Percentiles rank a stretch among this genome's conserved stretches.
phyloP scores from a whole-genome alignment of 2,329 filamentous ascomycete genomes.

The Dendryphion nanum region DNA sequence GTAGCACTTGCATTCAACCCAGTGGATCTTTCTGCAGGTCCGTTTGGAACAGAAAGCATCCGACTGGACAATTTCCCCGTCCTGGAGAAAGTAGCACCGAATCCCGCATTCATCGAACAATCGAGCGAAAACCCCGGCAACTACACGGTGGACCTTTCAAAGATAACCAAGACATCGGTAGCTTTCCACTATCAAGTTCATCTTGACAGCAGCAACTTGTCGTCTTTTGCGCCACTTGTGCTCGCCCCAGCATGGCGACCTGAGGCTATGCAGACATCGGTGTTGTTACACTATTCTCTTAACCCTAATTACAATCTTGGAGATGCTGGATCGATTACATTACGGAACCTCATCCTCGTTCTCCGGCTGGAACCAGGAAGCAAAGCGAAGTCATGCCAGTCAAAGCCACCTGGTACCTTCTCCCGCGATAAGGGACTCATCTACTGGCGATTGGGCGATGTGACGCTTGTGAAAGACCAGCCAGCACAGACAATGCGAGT shows the following conservation, averaged over 20 bases:
- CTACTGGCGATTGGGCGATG: conserved; percentile 77
- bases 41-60: conserved; percentile 60
- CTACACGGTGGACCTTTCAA: conserved; percentile 72
- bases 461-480: conserved; percentile 61
- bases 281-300: conserved; percentile 79
- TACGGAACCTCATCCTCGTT: conserved; percentile 75
- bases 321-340: conserved; percentile 48
- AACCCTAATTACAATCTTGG: conserved; percentile 65
- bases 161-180: conserved; percentile 69
- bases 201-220: conserved; percentile 55
- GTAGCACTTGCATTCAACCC: conserved; percentile 82
- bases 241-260: conserved; percentile 79
- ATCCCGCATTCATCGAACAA: conserved; percentile 84
- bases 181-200: conserved; percentile 94
- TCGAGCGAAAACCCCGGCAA: conserved; percentile 68
- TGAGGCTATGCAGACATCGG: conserved; percentile 79
- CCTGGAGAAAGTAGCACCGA: conserved; percentile 91
- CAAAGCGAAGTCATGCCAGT: conserved; percentile 66
- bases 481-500: conserved; percentile 75
- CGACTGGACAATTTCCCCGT: conserved; percentile 82
- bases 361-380: conserved; percentile 65
- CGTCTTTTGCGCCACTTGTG: conserved; percentile 67
- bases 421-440: conserved; percentile 73
- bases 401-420: conserved; percentile 77
- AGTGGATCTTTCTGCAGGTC: conserved; percentile 43